These are phyloP conservation scores for Cyberlindnera meyerae DNA, from an alignment of 805 yeast genomes.

Conservation along the genomic window DNA sequence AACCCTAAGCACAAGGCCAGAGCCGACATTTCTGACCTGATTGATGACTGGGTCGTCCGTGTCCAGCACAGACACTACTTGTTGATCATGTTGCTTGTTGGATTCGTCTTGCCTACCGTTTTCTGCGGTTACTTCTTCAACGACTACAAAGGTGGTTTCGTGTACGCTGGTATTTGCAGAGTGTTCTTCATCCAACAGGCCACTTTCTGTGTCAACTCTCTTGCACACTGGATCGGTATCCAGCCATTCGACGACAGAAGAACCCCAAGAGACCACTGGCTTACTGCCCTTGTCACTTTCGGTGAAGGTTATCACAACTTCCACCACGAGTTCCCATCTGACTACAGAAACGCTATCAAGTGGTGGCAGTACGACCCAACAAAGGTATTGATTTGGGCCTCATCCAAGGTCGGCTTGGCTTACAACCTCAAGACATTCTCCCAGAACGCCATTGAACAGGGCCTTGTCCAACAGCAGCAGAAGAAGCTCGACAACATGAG, in stretches of 20 bases:
- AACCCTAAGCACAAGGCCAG: constrained; percentile 74
- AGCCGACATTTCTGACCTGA: constrained; percentile 59
- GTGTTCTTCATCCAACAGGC: constrained; percentile 75
- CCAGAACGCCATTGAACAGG: constrained; percentile 78
- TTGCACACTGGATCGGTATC: constrained; percentile 82
- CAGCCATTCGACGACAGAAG: constrained; percentile 86
- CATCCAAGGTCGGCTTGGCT: constrained; percentile 64
- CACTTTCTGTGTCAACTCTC: constrained; percentile 79
- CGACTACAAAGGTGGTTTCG: constrained; percentile 68
- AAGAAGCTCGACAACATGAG: constrained; percentile 67
- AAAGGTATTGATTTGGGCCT: constrained; percentile 52
- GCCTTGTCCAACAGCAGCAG: constrained; percentile 76
- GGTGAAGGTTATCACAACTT: constrained; percentile 90
- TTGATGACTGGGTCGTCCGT: constrained; percentile 73
- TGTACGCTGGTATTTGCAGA: constrained; percentile 71
- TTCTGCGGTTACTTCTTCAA: constrained; percentile 51
- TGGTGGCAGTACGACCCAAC: constrained; percentile 91
- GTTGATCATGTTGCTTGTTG: constrained; percentile 52
- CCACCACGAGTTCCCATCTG: constrained; percentile 88
- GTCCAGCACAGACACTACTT: constrained; percentile 80
- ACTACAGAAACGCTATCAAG: constrained; percentile 80
- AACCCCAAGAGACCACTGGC: constrained; percentile 79
- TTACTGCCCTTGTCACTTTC: constrained; percentile 77
- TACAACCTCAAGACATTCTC: constrained; percentile 68
- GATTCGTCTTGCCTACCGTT: constrained; percentile 58